A percentile compares a stretch with the other conserved stretches of the same genome.
Evolutionary conservation across 208 protist genomes (phyloP).

Genomic region (Strigomonas galati): DNA sequence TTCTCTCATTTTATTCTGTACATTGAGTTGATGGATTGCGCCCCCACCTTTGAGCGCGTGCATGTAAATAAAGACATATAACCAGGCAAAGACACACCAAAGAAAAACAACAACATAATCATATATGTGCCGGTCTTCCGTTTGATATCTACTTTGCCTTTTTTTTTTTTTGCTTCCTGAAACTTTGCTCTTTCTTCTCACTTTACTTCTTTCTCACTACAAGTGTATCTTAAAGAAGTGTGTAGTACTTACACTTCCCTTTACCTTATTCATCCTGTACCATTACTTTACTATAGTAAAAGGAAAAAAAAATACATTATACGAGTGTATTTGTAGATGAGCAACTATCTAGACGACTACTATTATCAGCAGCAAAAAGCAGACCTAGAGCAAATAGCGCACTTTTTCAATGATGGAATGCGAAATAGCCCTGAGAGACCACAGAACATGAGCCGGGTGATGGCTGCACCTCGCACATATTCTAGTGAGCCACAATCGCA

Average conservation of each 20-base stretch:
- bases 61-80: not conserved
- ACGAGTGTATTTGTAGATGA: no score
- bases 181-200: constrained; percentile 8
- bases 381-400: no score
- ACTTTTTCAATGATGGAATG: no score
- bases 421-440: no score
- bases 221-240: not conserved
- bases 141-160: constrained; percentile 3
- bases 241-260: no score
- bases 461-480: no score
- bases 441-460: no score
- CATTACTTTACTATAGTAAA: not conserved
- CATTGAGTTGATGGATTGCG: not conserved
- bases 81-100: not conserved
- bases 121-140: not conserved
- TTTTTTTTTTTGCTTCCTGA: constrained; percentile 10
- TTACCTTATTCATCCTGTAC: no score
- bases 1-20: not conserved
- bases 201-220: constrained; percentile 11
- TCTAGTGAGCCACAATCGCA: no score
- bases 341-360: no score
- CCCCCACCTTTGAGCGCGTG: not conserved
- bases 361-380: no score
- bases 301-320: not conserved
- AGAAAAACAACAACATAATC: not conserved